Evolutionary conservation across 768 basidiomycete species (phyloP), one percentile per base, ranked within the genome.

Genomic region (Hemileccinum rubropunctum): DNA sequence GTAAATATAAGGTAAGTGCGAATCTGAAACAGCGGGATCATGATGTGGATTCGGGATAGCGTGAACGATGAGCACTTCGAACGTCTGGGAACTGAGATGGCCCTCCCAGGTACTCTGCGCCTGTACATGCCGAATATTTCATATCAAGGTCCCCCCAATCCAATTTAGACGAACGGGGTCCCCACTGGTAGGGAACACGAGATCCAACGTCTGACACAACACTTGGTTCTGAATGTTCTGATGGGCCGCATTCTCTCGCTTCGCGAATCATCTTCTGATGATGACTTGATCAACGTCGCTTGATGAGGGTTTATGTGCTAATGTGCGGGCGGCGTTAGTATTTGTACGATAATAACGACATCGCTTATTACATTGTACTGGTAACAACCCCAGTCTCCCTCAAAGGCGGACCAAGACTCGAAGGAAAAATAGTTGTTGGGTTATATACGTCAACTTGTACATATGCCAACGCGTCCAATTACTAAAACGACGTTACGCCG

Each of bases 291-390:
- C 79, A 98, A 97, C 70, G 82, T 88, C 38, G 95, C 94, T 73
- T 98, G 95, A 69, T 97, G 92, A 32, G 94, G 95, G 71, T 95
- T 94, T 72, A 94, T 98, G 74, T 98, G 92, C 20, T 93, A 93
- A 69, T 98, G 12, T n/a, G 12, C 36, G 26, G 85, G 53, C 92
- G 90, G 61, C 94, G 89, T 77, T 98, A 98, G 76, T 94, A 95
- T 21, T 53, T 97, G 88, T 51, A 98, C 88, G 68, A 95, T 91
- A 61, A 98, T 78, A 68, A 98, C 94, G 58, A 98, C 92, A 70
- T 97, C 92, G 79, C 88, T 44, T 49, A 91, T 80, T 94, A 85
- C 32, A 38, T 23, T 23, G 23, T 23, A 23, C 23, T 23, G 23
- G 23, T 23, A 23, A 6, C 23, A 28, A 26, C 43, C 33, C 33